Evolutionary conservation across 805 yeast genomes (phyloP), one percentile per base, ranked within the genome.

Genomic region (Barnettozyma populi): DNA sequence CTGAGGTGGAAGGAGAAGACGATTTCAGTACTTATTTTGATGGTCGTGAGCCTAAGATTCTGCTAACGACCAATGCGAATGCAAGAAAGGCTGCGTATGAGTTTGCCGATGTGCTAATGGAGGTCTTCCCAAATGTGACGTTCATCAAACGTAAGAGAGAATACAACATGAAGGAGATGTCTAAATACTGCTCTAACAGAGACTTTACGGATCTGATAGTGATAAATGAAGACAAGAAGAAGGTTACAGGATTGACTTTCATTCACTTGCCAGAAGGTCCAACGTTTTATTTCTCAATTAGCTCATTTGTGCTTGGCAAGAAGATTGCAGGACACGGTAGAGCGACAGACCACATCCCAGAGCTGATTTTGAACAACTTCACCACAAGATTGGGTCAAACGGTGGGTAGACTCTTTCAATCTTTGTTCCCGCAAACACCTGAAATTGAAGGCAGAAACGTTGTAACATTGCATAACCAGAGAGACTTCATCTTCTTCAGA

Each of bases 221-320:
- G 43, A 80, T 94, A 51, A 94, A 94, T 64, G 99, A 94, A 67
- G 97, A 89, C 68, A 90, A 90, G 68, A 94, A 92, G 67, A 77
- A 76, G 53, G 95, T 94, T 35, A 90, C 86, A 45, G 99, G 99
- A 2, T 69, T 94, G 49, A 89, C 98, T 1, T 86, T 94, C 61
- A 84, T 94, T 48, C 97, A 94, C 69, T 74, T 94, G 50, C 99
- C 99, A 8, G 86, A 78, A 41, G 99, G 99, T 1, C 99, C 99
- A 34, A 86, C 97, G 0, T 89, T 89, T 63, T 90, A 92, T 68
- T 94, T 94, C 61, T 84, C 94, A 25, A 71, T 94, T 4, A 73
- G 89, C 7, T 88, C 96, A 3, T 74, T 86, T 39, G 78, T 79
- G 14, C 86, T 87, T 57, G 84, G 90, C 10, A 80, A 86, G 56